phyloP scores from a whole-genome alignment of 805 yeast genomes.

The Candida nemodendra region DNA sequence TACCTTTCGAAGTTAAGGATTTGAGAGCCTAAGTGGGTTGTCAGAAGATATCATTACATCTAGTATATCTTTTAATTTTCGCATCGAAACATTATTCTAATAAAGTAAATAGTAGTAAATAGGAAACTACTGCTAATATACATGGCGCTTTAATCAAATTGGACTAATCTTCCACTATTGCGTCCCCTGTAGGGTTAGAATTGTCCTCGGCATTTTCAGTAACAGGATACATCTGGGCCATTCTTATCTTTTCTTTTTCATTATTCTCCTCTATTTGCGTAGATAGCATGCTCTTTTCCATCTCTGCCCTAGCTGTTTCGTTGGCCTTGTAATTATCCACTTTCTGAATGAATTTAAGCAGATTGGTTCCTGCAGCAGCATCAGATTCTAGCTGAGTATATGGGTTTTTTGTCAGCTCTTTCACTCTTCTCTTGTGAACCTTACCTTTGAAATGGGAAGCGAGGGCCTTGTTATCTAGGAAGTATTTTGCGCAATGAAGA shows the following conservation, averaged over 20 bases:
- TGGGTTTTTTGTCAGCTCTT: slow-evolving; percentile 72
- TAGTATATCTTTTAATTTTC: too few relatives aligned
- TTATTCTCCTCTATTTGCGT: slow-evolving; percentile 32
- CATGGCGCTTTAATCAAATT: too few relatives aligned
- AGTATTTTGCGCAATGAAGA: slow-evolving; percentile 90
- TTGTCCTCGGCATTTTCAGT: slow-evolving; percentile 18
- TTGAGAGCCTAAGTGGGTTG: slow-evolving; percentile 36
- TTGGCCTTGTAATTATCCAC: slow-evolving; percentile 57
- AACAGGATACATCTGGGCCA: slow-evolving; percentile 27
- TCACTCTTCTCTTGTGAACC: slow-evolving; percentile 83
- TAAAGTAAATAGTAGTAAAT: too few relatives aligned
- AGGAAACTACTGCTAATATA: too few relatives aligned
- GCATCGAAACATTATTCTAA: too few relatives aligned
- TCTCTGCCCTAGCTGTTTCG: slow-evolving; percentile 45
- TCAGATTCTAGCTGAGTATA: slow-evolving; percentile 86
- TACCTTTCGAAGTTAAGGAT: slow-evolving; percentile 51
- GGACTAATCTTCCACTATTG: too few relatives aligned
- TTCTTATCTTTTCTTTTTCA: slow-evolving; percentile 30
- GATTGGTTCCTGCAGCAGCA: slow-evolving; percentile 82
- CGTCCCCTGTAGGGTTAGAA: slow-evolving; percentile 4
- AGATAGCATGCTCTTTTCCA: slow-evolving; percentile 37
- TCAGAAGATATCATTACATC: too few relatives aligned
- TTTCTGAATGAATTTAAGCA: slow-evolving; percentile 60
- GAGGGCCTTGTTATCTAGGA: slow-evolving; percentile 72
- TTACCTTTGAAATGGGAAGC: slow-evolving; percentile 73